Base-by-base conservation (phyloP, 2,329 filamentous ascomycete species). In the Leptographium wingfieldii region DNA sequence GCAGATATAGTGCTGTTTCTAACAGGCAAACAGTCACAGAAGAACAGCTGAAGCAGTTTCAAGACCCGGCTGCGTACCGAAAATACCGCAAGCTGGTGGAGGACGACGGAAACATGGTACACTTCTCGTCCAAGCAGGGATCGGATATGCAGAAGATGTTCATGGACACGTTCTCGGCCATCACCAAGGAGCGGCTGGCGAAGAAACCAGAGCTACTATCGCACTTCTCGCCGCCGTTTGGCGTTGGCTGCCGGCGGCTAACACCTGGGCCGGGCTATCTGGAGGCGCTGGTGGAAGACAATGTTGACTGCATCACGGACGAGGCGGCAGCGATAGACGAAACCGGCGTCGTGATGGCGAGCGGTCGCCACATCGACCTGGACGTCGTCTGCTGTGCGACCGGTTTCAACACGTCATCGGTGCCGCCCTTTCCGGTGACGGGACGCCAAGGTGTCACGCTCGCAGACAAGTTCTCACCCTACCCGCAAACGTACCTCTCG, bases 241-340 rank as follows among this genome's bases (percentile, higher is more conserved):
- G 49, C 14, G 49, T 74, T 9, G 77, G 78, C 16, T 76, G 69
- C 68, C 70, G 69, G 57, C 72, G 73, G 1, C 70, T 77, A 55
- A 74, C 74, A 0, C 75, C 75, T 70, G 70, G 4, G 64, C 74
- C 62, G 69, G 72, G 31, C 49, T 52, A 52, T 16, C 49, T 52
- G 25, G 49, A 52, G 49, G 49, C 49, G 25, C 49, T 52, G 25
- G 49, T 52, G 27, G 27, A 52, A 27, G 49, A 51, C 48, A 80
- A 81, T 57, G 75, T 80, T 12, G 66, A 70, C 19, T 71, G 72
- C 10, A 70, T 77, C 35, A 70, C 71, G 72, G 35, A 67, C 38
- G 68, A 69, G 19, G 70, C 75, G 55, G 65, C 60, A 2, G 62
- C 62, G 12, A 61, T 71, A 0, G 66, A 68, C 10, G 61, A 71